These are phyloP conservation scores for Pterulicium gracile DNA, from an alignment of 1,284 basidiomycete genomes.

Conservation along the genomic window DNA sequence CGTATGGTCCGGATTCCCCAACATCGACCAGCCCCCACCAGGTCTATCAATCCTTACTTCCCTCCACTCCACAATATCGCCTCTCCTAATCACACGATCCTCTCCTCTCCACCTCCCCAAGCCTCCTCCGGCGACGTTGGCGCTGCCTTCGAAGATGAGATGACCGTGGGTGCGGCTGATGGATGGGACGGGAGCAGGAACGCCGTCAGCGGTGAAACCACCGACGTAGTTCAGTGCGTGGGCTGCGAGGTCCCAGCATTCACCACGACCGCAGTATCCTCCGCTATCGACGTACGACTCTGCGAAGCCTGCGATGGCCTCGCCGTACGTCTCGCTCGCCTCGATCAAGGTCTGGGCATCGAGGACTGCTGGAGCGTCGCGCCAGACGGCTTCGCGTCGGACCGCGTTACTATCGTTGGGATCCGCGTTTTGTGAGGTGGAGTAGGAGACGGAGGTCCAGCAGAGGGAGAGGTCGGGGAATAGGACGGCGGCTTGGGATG, in stretches of 20 bases:
- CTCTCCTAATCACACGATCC: conserved; percentile 37
- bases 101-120: conserved; percentile 41
- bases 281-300: conserved; percentile 33
- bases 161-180: conserved; percentile 44
- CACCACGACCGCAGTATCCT: conserved; percentile 36
- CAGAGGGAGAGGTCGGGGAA: conserved; percentile 39
- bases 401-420: conserved; percentile 21
- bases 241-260: conserved; percentile 50
- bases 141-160: conserved; percentile 36
- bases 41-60: conserved; percentile 23
- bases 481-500: conserved; percentile 24
- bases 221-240: conserved; percentile 37
- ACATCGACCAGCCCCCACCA: conserved; percentile 15
- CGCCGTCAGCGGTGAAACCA: conserved; percentile 30
- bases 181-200: conserved; percentile 35
- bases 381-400: conserved; percentile 26
- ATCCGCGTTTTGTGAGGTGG: conserved; percentile 15
- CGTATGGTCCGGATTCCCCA: conserved; percentile 29
- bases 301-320: conserved; percentile 36
- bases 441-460: conserved; percentile 33
- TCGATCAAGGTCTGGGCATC: conserved; percentile 22
- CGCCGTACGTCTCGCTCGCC: conserved; percentile 38
- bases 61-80: conserved; percentile 48
- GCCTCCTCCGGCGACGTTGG: conserved; percentile 22
- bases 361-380: conserved; percentile 26